phyloP scores from a whole-genome alignment of 768 basidiomycete species.

The Leccinellum rugosiceps region DNA sequence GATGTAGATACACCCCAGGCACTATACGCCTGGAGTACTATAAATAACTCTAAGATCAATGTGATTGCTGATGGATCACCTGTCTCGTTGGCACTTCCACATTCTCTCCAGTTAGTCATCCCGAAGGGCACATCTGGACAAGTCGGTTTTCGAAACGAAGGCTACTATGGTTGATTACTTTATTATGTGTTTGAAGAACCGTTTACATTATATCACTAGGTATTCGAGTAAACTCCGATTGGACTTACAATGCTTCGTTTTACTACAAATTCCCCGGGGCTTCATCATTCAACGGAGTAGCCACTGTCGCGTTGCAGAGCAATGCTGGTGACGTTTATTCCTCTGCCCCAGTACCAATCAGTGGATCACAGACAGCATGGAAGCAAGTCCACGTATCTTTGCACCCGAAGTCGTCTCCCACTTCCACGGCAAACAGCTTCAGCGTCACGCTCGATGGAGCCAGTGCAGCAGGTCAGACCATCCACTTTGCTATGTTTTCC shows the following conservation, averaged over 20 bases:
- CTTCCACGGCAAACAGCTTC: conserved; percentile 49
- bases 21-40: conserved; percentile 51
- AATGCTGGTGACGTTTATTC: conserved; percentile 44
- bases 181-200: neutral
- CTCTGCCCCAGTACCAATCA: conserved; percentile 35
- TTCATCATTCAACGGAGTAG: conserved; percentile 37
- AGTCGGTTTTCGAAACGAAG: conserved; percentile 55
- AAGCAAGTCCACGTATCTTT: conserved; percentile 43
- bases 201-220: conserved; percentile 32
- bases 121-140: conserved; percentile 39
- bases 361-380: conserved; percentile 49
- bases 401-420: conserved; percentile 39
- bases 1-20: conserved; percentile 44
- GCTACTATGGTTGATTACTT: conserved; percentile 47
- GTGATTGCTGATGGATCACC: conserved; percentile 51
- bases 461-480: conserved; percentile 37
- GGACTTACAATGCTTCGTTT: conserved; percentile 59
- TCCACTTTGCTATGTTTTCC: conserved; percentile 60
- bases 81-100: conserved; percentile 58
- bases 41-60: conserved; percentile 41
- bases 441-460: conserved; percentile 48
- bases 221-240: conserved; percentile 50
- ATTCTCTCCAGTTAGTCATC: conserved; percentile 51
- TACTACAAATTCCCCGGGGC: conserved; percentile 51
- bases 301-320: conserved; percentile 47